These are phyloP conservation scores for Madurella mycetomatis DNA, from an alignment of 2,329 filamentous ascomycete species.

Conservation along the genomic window DNA sequence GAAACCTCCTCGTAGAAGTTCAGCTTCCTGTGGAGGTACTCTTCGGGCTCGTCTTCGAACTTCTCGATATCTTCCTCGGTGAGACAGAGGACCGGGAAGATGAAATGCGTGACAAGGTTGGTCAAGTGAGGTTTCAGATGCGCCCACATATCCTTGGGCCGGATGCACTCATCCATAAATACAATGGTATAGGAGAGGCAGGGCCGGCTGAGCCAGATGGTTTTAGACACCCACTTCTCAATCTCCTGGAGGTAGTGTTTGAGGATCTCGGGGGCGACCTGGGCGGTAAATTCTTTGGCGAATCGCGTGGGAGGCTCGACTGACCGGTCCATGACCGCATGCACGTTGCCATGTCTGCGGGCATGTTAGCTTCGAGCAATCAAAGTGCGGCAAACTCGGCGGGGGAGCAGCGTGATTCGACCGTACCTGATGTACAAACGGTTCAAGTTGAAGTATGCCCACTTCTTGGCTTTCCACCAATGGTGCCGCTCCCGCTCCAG, in stretches of 20 bases:
- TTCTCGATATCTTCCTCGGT: conserved; percentile 88
- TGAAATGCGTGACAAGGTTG: conserved; percentile 86
- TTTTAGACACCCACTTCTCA: conserved; percentile 95
- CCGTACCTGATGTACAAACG: conserved; percentile 79
- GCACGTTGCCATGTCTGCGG: conserved; percentile 80
- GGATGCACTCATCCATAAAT: conserved; percentile 95
- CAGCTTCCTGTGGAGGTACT: conserved; percentile 94
- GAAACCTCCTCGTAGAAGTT: conserved; percentile 98
- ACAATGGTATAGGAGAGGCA: conserved; percentile 90
- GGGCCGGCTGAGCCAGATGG: conserved; percentile 89
- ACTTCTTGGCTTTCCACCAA: conserved; percentile 99
- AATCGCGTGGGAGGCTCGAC: conserved; percentile 72
- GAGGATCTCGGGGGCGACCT: conserved; percentile 91
- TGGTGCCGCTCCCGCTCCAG: conserved; percentile 89
- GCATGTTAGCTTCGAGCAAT: conserved; percentile 25
- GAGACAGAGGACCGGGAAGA: conserved; percentile 93
- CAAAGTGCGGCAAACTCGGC: conserved; percentile 22
- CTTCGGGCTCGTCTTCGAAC: conserved; percentile 89
- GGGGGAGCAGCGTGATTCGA: neutral
- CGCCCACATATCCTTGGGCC: conserved; percentile 95
- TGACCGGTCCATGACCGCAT: conserved; percentile 66
- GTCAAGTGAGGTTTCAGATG: conserved; percentile 90
- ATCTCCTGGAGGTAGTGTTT: conserved; percentile 93
- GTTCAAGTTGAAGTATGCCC: conserved; percentile 97
- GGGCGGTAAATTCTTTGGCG: conserved; percentile 84